phyloP scores from a whole-genome alignment of 2,329 filamentous ascomycete species.

The Trichoderma atroviride region DNA sequence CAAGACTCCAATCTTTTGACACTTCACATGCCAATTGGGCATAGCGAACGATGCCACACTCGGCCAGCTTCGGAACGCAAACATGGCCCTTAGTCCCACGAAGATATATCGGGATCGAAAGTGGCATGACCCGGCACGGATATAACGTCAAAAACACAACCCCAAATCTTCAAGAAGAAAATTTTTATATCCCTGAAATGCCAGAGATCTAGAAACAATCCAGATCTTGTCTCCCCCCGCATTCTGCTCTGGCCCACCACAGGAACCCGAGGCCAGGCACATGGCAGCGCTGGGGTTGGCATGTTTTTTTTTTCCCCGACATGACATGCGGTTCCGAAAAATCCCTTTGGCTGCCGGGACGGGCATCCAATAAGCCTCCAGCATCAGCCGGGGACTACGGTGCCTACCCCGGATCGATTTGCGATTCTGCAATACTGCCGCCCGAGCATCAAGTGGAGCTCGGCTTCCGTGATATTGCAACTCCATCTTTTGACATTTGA shows the following conservation, averaged over 20 bases:
- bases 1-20: neutral
- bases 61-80: conserved; percentile 20
- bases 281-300: conserved; percentile 21
- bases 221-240: conserved; percentile 25
- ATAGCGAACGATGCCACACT: conserved; percentile 3
- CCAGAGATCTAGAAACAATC: conserved; percentile 11
- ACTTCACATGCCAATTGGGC: neutral
- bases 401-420: conserved; percentile 27
- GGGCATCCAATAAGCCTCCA: conserved; percentile 30
- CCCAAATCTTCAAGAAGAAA: neutral
- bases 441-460: conserved; percentile 35
- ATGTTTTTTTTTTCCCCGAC: conserved; percentile 21
- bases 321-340: conserved; percentile 32
- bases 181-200: neutral
- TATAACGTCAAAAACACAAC: neutral
- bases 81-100: neutral
- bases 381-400: conserved; percentile 24
- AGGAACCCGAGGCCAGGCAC: conserved; percentile 17
- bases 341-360: conserved; percentile 32
- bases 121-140: conserved; percentile 7
- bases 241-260: conserved; percentile 23
- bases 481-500: conserved; percentile 5
- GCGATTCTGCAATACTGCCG: conserved; percentile 28
- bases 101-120: conserved; percentile 1
- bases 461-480: conserved; percentile 22